phyloP scores from a whole-genome alignment of 2,329 filamentous ascomycete genomes.

The Arthroderma sp. region DNA sequence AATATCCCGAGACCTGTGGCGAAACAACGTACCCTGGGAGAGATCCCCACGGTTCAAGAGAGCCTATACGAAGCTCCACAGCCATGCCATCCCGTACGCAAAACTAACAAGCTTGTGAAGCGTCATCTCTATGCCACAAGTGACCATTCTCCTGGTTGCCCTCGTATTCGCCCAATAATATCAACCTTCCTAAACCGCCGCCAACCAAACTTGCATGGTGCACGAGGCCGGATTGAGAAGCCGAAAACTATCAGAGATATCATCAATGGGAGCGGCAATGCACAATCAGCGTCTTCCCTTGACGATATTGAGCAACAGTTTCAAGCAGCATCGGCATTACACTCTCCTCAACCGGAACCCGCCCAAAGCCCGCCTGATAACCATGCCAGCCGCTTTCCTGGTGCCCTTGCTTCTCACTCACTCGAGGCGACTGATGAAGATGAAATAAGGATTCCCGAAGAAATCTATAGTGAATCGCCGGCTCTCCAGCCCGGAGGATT shows the following conservation, averaged over 20 bases:
- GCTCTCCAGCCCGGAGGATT: background rate
- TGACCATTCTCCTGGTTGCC: background rate
- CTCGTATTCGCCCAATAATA: background rate
- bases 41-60: background rate
- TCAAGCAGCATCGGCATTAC: background rate
- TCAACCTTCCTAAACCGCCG: constrained; percentile 5
- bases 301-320: background rate
- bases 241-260: constrained; percentile 7
- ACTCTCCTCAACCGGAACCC: background rate
- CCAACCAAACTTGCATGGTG: constrained; percentile 10
- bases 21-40: background rate
- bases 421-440: background rate
- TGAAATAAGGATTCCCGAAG: background rate
- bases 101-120: constrained; percentile 6
- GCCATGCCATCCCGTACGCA: background rate
- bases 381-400: background rate
- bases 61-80: background rate
- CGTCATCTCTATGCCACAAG: background rate
- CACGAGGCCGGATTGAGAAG: constrained; percentile 11
- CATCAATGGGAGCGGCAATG: background rate
- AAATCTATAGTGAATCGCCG: background rate
- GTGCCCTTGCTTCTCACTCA: background rate
- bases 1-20: background rate
- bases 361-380: background rate
- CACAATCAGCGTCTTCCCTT: background rate